Evolutionary conservation across 2,329 filamentous ascomycete genomes (phyloP).

Genomic region (Clonostachys byssicola): DNA sequence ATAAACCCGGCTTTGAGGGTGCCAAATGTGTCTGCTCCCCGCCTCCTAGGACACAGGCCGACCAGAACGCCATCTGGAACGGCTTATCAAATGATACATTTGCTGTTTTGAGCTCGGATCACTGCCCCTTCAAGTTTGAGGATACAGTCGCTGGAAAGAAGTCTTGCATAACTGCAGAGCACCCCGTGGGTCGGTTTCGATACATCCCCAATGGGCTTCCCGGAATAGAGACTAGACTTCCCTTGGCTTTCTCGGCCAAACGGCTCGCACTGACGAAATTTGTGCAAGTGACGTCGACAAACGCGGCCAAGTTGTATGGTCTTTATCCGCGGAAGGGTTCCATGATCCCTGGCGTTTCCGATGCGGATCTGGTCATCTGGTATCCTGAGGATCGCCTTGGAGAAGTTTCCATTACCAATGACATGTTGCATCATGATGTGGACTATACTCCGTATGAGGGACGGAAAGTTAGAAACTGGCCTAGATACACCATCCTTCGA

Average conservation of each 20-base stretch:
- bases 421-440: constrained; percentile 54
- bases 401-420: constrained; percentile 37
- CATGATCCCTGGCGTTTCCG: constrained; percentile 41
- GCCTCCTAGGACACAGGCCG: constrained; percentile 39
- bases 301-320: constrained; percentile 54
- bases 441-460: constrained; percentile 63
- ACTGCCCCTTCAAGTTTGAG: constrained; percentile 45
- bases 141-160: constrained; percentile 41
- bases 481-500: constrained; percentile 54
- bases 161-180: constrained; percentile 30
- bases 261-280: constrained; percentile 41
- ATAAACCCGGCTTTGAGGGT: constrained; percentile 46
- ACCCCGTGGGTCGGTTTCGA: constrained; percentile 41
- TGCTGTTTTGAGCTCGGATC: constrained; percentile 40
- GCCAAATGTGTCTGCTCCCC: constrained; percentile 52
- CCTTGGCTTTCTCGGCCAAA: constrained; percentile 34
- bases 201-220: constrained; percentile 56
- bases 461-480: constrained; percentile 52
- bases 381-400: constrained; percentile 37
- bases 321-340: constrained; percentile 45
- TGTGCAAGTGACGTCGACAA: constrained; percentile 49
- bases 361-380: constrained; percentile 56
- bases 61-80: constrained; percentile 45
- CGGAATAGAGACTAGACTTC: constrained; percentile 51
- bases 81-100: constrained; percentile 47